A percentile compares a stretch with the other conserved stretches of the same genome.
Conservation (phyloP, 1,139 yeast genomes). For the Hemisphaericaspora subhashii region DNA sequence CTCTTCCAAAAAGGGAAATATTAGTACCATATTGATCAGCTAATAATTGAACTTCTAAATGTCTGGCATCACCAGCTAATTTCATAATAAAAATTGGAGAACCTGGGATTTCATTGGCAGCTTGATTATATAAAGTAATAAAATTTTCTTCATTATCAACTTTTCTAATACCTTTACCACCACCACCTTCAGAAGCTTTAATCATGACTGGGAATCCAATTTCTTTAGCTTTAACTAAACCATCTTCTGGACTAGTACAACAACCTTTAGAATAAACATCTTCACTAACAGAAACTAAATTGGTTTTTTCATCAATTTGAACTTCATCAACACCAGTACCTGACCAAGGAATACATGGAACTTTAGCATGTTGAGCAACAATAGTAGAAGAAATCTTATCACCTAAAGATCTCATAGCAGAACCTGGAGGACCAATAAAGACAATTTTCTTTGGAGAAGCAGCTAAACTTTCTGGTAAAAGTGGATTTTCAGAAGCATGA, state of each 20-base stretch:
- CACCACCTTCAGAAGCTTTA: constrained; percentile 98
- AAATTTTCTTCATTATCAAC: constrained; percentile 80
- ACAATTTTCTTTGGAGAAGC: constrained; percentile 84
- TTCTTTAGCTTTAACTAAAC: constrained; percentile 73
- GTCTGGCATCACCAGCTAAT: constrained; percentile 93
- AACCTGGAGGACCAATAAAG: constrained; percentile 97
- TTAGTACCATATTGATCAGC: constrained; percentile 97
- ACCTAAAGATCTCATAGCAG: constrained; percentile 98
- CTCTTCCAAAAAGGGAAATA: constrained; percentile 91
- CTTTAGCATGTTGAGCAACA: constrained; percentile 97
- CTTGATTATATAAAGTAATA: constrained; percentile 72
- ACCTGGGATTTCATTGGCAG: constrained; percentile 93
- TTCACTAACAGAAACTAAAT: constrained; percentile 86
- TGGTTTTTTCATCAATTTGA: constrained; percentile 59
- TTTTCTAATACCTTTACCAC: constrained; percentile 97
- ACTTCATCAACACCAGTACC: constrained; percentile 95
- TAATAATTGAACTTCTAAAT: constrained; percentile 88
- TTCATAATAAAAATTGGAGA: constrained; percentile 95
- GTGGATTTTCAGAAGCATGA: constrained; percentile 97
- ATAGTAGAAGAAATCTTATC: constrained; percentile 96
- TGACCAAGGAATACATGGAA: constrained; percentile 99
- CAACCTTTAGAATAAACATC: constrained; percentile 85
- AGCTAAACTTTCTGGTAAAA: constrained; percentile 89
- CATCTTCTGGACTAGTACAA: constrained; percentile 83
- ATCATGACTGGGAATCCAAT: constrained; percentile 97